Evolutionary conservation across 2,329 filamentous ascomycete genomes (phyloP), one percentile per base, ranked within the genome.

Genomic region (Fusarium foetens): DNA sequence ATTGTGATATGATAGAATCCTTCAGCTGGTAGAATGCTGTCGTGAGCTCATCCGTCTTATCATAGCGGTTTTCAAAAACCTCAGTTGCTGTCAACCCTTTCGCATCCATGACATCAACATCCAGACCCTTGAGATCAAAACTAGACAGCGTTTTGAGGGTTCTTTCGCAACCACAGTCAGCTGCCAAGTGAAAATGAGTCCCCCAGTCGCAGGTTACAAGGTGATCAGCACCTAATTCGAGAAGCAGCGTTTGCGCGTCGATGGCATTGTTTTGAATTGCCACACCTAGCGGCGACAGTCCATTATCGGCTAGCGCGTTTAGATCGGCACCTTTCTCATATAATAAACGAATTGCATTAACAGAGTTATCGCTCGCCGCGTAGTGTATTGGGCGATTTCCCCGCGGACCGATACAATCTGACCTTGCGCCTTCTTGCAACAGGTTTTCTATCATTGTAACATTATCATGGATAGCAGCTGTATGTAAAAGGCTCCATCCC

Each of bases 261-360:
- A 1, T 9, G 4, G 45, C 45, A 23, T 48, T 48, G 1, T 48
- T 0, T 23, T 2, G 27, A 0, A 48, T 48, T 6, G 45, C 45
- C 0, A 48, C 45, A 17, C 29, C 45, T 0, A 48, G 45, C 5
- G 45, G 4, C 17, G 45, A 48, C 4, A 48, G 5, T 2, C 45
- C 13, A 16, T 12, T 17, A 1, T 33, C 27, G n/a, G 6, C 13
- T 33, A 48, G 5, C 0, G 6, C 29, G 33, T 48, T 48, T 5
- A 33, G 0, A 23, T 33, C 13, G 8, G 6, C 45, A 12, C 45
- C 45, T 33, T 23, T 2, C 13, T 17, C 29, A 23, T 33, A 11
- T 2, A 48, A 11, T 0, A 48, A 23, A 5, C 4, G 27, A 33
- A 48, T 1, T 2, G 6, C 13, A 1, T 23, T 1, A 33, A 31